Evolutionary conservation across 1,139 yeast species (phyloP), one percentile per base, ranked within the genome.

Genomic region (Pichia sp.): DNA sequence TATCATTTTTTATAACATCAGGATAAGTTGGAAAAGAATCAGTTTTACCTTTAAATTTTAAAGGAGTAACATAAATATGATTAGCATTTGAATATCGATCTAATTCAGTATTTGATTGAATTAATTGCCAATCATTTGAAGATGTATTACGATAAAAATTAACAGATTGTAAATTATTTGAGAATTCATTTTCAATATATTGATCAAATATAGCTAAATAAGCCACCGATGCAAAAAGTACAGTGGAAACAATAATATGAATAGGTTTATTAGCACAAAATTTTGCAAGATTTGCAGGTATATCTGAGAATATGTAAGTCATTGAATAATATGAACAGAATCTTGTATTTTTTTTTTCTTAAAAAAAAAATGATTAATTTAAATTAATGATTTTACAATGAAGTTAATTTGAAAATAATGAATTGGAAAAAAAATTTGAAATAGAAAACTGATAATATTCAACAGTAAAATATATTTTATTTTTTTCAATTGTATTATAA

Each of bases 221-320:
- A 10, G 94, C 88, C 49, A 86, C 71, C 8, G 95, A 83, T 2
- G 95, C 95, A 51, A 87, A 68, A 49, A 88, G 69, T 32, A 94
- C 76, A 25, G 90, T 78, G 54, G 81, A 63, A 45, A 89, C 81
- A 52, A 92, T 81, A 52, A 90, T 79, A 66, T 92, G 98, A 58
- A 92, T 88, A 34, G 99, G 99, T 60, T 83, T 79, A 56, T 79
- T 80, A 27, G 96, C 95, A 44, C 92, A 81, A 40, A 76, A 66
- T 56, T 75, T 77, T 36, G 95, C 86, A 52, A 83, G 59, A 40
- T 58, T 56, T 11, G 80, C 79, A 29, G 66, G 57, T n/a, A 53
- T 45, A 34, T 49, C 55, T 25, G 60, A 50, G 35, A 58, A 49
- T 30, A 58, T 42, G 39, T 48, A 55, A 1, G 63, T 48, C 57